Conservation (phyloP, 2,329 filamentous ascomycete species). For the Lasiodiplodia sp. region DNA sequence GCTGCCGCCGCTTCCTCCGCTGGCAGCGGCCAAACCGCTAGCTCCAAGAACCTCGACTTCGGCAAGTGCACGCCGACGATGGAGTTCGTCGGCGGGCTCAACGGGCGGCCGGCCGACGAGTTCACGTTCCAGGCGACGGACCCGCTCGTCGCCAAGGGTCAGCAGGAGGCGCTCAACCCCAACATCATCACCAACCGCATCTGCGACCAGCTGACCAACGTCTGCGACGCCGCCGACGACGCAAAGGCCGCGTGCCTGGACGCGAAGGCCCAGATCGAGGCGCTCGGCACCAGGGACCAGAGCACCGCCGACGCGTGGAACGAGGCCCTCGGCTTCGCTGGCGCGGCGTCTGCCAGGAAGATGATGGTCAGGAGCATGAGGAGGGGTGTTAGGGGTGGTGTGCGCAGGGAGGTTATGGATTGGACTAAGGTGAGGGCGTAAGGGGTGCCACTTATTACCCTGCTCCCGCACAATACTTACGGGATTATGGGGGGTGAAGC, state of each 20-base stretch:
- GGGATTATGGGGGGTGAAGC: background rate
- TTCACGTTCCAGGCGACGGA: slow-evolving; percentile 74
- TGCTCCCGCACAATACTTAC: background rate
- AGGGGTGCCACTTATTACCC: background rate
- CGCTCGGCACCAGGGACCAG: slow-evolving; percentile 50
- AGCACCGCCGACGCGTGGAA: slow-evolving; percentile 53
- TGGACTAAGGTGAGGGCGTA: background rate
- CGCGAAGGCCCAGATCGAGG: slow-evolving; percentile 62
- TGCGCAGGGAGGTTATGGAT: background rate
- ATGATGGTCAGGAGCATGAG: background rate
- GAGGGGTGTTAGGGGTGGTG: background rate
- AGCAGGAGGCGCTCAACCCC: slow-evolving; percentile 73
- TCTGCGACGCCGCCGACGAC: slow-evolving; percentile 68
- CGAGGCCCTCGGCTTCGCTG: slow-evolving; percentile 46
- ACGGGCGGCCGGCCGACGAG: slow-evolving; percentile 61
- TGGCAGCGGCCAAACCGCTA: slow-evolving; percentile 5
- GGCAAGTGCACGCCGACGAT: slow-evolving; percentile 59
- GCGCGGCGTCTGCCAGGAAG: slow-evolving; percentile 31
- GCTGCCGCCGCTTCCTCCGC: slow-evolving; percentile 17
- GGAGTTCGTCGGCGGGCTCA: slow-evolving; percentile 64
- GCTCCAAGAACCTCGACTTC: slow-evolving; percentile 43
- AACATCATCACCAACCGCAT: slow-evolving; percentile 78
- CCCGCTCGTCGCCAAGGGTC: slow-evolving; percentile 64
- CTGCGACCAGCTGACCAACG: slow-evolving; percentile 72
- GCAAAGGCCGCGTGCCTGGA: slow-evolving; percentile 62